phyloP scores from a whole-genome alignment of 108 stramenopile species.

The Cylindrotheca closterium region DNA sequence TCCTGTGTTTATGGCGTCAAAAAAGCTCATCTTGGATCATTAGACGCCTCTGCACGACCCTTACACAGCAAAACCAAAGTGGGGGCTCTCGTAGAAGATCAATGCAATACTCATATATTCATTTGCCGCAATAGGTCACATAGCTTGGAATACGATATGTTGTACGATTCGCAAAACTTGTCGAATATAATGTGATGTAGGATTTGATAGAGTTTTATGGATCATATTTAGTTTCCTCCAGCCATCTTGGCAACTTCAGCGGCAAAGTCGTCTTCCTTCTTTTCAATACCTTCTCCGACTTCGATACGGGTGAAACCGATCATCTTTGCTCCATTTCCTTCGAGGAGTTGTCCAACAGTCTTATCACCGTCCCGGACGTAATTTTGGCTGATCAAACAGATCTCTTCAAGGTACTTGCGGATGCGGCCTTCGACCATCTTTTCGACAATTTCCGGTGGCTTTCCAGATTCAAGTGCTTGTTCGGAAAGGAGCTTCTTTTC shows the following conservation, averaged over 20 bases:
- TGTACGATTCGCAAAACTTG: too few relatives aligned
- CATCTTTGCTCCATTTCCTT: conserved; percentile 67
- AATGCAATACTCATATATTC: too few relatives aligned
- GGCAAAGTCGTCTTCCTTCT: conserved; percentile 71
- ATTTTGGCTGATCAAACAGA: conserved; percentile 63
- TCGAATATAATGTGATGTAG: too few relatives aligned
- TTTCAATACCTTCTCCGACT: conserved; percentile 81
- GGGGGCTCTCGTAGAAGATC: too few relatives aligned
- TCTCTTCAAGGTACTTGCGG: conserved; percentile 70
- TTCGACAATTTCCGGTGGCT: conserved; percentile 62
- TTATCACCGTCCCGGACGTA: conserved; percentile 72
- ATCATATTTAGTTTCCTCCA: too few relatives aligned
- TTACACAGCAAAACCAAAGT: too few relatives aligned
- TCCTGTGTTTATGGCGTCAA: too few relatives aligned
- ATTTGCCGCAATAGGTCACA: too few relatives aligned
- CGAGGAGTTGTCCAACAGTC: conserved; percentile 67
- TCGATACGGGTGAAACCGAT: conserved; percentile 62
- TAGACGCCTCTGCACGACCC: too few relatives aligned
- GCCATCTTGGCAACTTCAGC: conserved; percentile 73
- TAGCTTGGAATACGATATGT: too few relatives aligned
- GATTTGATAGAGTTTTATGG: too few relatives aligned
- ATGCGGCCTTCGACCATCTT: conserved; percentile 83
- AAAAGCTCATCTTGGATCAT: too few relatives aligned
- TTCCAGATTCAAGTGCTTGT: conserved; percentile 51
- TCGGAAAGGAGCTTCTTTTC: conserved; percentile 48